phyloP scores from a whole-genome alignment of 352 stramenopile species.

The Elongisporangium prolatum region DNA sequence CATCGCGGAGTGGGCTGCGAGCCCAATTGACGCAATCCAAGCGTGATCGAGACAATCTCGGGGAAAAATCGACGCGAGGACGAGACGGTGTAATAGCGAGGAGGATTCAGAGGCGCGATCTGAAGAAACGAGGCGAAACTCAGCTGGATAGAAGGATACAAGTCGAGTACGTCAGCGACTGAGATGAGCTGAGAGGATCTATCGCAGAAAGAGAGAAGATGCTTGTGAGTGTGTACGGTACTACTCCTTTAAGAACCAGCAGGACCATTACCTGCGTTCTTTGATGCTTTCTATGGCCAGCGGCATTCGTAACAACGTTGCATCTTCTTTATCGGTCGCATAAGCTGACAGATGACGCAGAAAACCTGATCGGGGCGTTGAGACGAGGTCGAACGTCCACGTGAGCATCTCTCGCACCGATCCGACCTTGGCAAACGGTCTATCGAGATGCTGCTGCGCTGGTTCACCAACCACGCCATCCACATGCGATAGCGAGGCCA shows the following conservation, averaged over 20 bases:
- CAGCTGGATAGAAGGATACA: constrained; percentile 58
- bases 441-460: constrained; percentile 12
- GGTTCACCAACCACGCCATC: background rate
- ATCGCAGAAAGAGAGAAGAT: background rate
- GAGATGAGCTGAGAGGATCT: constrained; percentile 29
- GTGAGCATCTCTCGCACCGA: constrained; percentile 62
- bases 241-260: too few species aligned
- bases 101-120: constrained; percentile 52
- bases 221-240: too few species aligned
- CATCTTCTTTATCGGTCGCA: constrained; percentile 46
- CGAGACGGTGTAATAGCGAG: constrained; percentile 82
- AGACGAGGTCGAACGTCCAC: constrained; percentile 74
- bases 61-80: constrained; percentile 61
- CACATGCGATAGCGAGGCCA: constrained; percentile 20
- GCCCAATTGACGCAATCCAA: constrained; percentile 54
- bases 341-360: constrained; percentile 57
- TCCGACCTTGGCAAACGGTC: constrained; percentile 52
- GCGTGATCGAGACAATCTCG: constrained; percentile 62
- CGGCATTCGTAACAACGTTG: constrained; percentile 36
- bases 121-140: constrained; percentile 67
- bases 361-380: constrained; percentile 54
- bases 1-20: constrained; percentile 58
- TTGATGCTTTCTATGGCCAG: constrained; percentile 42
- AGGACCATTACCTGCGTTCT: constrained; percentile 35
- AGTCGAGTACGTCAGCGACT: constrained; percentile 60